phyloP scores from a whole-genome alignment of 345 rosid genomes.

The Pugionium dolabratum region DNA sequence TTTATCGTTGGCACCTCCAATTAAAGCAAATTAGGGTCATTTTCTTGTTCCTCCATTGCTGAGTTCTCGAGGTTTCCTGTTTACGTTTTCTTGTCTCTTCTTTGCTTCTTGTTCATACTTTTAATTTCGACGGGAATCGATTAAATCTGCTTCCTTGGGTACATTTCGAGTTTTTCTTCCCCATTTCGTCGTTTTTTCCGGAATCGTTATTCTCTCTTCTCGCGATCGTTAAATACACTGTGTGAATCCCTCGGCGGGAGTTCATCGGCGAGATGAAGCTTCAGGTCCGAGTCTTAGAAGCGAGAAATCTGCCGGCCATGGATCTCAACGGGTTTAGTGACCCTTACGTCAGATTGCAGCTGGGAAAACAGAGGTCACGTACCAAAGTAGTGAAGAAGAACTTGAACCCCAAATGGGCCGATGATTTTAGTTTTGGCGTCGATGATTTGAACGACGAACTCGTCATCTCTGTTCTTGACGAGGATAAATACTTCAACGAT shows the following conservation, averaged over 20 bases:
- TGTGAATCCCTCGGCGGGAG: not conserved
- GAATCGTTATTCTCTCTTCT: not conserved
- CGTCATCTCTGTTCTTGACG: slow-evolving; percentile 72
- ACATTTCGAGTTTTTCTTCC: no score
- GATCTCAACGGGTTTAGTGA: slow-evolving; percentile 90
- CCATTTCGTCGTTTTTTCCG: not conserved
- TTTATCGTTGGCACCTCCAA: slow-evolving; percentile 27
- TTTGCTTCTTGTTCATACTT: no score
- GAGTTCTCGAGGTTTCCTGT: no score
- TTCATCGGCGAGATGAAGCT: slow-evolving; percentile 61
- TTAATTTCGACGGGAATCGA: no score
- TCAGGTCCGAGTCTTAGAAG: slow-evolving; percentile 72
- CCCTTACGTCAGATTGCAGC: slow-evolving; percentile 81
- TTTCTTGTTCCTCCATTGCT: no score
- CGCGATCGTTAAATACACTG: slow-evolving; percentile 1
- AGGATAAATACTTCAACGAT: slow-evolving; percentile 85
- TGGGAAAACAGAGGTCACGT: slow-evolving; percentile 69
- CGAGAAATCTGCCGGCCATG: slow-evolving; percentile 83
- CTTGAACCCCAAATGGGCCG: slow-evolving; percentile 89
- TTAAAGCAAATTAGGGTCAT: slow-evolving; percentile 34
- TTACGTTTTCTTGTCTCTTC: no score
- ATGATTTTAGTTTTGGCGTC: slow-evolving; percentile 86
- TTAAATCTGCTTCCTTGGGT: no score
- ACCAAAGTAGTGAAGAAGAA: slow-evolving; percentile 87
- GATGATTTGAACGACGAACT: slow-evolving; percentile 92